phyloP scores from a whole-genome alignment of 2,329 filamentous ascomycete species.

The Penicillium sp. region DNA sequence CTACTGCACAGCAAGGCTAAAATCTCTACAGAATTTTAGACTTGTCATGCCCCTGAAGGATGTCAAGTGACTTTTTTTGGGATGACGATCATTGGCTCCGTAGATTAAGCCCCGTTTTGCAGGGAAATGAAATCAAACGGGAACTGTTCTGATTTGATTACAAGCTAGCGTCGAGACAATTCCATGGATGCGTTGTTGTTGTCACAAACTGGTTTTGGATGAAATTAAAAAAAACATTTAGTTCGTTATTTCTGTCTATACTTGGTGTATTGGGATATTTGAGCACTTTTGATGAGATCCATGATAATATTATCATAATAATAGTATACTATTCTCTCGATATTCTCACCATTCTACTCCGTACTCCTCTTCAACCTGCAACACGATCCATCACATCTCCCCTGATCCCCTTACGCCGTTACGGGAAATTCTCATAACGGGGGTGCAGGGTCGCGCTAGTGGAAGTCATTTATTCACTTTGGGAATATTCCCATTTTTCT shows the following conservation, averaged over 20 bases:
- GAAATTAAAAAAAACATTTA: constrained; percentile 6
- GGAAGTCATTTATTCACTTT: constrained; percentile 19
- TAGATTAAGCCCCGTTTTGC: constrained; percentile 1
- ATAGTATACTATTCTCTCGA: too few species aligned
- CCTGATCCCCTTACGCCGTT: constrained; percentile 26
- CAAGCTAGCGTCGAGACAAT: constrained; percentile 23
- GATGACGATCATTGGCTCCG: constrained; percentile 9
- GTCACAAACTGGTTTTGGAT: background rate
- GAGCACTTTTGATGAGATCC: too few species aligned
- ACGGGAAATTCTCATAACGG: constrained; percentile 29
- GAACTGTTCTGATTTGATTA: constrained; percentile 26
- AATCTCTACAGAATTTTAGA: constrained; percentile 10
- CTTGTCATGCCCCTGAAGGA: constrained; percentile 16
- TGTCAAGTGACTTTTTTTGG: constrained; percentile 8
- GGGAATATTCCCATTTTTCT: constrained; percentile 11
- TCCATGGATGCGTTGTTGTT: constrained; percentile 21
- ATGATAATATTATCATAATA: too few species aligned
- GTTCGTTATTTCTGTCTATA: background rate
- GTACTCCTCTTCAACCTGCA: background rate
- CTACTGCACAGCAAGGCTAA: too few species aligned
- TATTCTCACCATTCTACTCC: too few species aligned
- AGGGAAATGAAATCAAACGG: constrained; percentile 5
- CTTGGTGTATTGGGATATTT: background rate
- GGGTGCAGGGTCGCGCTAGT: constrained; percentile 29
- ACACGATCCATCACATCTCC: constrained; percentile 8